Evolutionary conservation across 2,329 filamentous ascomycete species (phyloP), one percentile per base, ranked within the genome.

Genomic region (Aspergillus hiratsukae): DNA sequence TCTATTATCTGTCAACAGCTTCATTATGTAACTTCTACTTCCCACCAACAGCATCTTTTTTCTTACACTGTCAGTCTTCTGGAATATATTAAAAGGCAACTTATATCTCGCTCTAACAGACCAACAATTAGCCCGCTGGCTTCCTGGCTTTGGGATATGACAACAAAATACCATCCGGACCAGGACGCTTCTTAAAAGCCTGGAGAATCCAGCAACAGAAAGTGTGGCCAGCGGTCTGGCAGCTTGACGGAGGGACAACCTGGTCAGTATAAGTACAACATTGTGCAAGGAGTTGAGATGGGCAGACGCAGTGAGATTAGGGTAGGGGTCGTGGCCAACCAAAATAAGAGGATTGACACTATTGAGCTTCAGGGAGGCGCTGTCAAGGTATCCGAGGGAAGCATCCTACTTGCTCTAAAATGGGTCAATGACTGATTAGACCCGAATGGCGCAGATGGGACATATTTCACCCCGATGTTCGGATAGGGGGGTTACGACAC

Each of bases 261-360:
- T 14, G 60, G 64, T 45, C 58, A 61, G 51, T 68, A 68, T 28
- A 70, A 68, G 51, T 85, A 82, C 60, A 74, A 78, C 54, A 74
- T 88, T 60, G 81, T 81, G 56, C 86, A 88, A 72, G 86, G 85
- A 1, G 83, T 87, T 11, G 85, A 88, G 72, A 87, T 88, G 81
- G 84, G 84, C 10, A 72, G 84, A 61, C 63, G 69, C 27, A 73
- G 71, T 61, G 72, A 72, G 51, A 74, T 75, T 58, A 69, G 66
- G 4, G 60, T 75, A 21, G 64, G 62, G 4, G 66, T 72, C 21
- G 54, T 49, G 21, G 28, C 67, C 41, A 62, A 63, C 37, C 46
- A 46, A 1, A 62, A 68, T 10, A 63, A 55, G 37, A 55, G 60
- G 53, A 69, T 74, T 52, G 66, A 69, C 21, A 64, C 61, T 51